Evolutionary conservation across 2,329 filamentous ascomycete species (phyloP), one percentile per base, ranked within the genome.

Genomic region (Fusarium drepaniforme): DNA sequence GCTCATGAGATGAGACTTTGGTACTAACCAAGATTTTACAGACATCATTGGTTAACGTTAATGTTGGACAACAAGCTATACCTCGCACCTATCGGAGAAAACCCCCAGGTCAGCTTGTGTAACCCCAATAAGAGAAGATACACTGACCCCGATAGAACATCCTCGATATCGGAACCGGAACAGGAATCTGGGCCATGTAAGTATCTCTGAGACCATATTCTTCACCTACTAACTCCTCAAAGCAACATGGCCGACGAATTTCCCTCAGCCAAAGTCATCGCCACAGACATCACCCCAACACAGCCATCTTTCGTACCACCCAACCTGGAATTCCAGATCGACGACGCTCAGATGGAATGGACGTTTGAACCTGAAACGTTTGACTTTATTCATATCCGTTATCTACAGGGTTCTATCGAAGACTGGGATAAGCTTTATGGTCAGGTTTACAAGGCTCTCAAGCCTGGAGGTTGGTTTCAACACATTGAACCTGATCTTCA

Each of bases 321-420:
- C 4, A 84, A 85, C n/a, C 61, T 83, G 7, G 73, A 76, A 5
- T 84, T 85, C 58, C 77, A 83, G 18, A 80, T 85, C 18, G 83
- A 85, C 15, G 82, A 85, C 38, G 78, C 77, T 11, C 75, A 81
- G 23, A 62, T 70, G 4, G 76, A 80, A 1, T 91, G 90, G 90
- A 83, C 89, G 0, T 79, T 77, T 38, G 71, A 78, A 12, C 72
- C 74, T 0, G 70, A 78, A 1, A 75, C 78, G 0, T 77, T 80
- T 28, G 82, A 83, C 59, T 83, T 80, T 30, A 78, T 84, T 25
- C 81, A 84, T 33, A 73, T 81, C 3, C 80, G 82, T 1, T 79
- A 78, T 33, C 51, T 84, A 9, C 75, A 79, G 3, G 81, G 80
- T 0, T 69, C 73, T 0, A 80, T 84, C 0, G 66, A 59, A 0